Evolutionary conservation across 2,329 filamentous ascomycete genomes (phyloP), one percentile per base, ranked within the genome.

Genomic region (Aspergillus fructus): DNA sequence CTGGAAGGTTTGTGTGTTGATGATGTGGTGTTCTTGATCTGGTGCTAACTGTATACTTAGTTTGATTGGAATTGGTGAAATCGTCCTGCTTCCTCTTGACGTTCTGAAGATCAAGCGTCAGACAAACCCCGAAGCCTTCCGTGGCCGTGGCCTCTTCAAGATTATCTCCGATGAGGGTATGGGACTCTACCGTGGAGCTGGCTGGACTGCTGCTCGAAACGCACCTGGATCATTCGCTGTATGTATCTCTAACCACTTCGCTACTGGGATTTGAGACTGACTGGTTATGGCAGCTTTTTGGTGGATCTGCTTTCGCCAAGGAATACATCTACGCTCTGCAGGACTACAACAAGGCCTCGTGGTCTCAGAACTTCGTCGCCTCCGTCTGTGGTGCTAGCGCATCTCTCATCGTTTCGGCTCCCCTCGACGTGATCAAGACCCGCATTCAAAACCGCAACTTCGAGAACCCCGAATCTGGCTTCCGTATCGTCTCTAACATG

Each of bases 41-140:
- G 30, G 21, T 37, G 27, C 43, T 60, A 27, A 46, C 49, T 40
- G 21, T 24, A 23, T 21, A 11, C 11, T 7, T 62, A 93, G 90
- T 79, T 73, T 99, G 70, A 96, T 99, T 71, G 94, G 94, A 69
- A 96, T 99, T 68, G 94, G 94, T 72, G 94, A 99, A 81, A 96
- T 99, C 64, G 85, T 99, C 58, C 85, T 99, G 30, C 85, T 99
- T 41, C 94, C 94, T 42, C 86, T 99, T 60, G 94, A 99, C 68
- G 93, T 99, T 40, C 85, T 99, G 62, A 99, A 99, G 85, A 99
- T 99, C 81, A 99, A 99, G 85, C 88, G 94, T 70, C 94, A 99
- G 81, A 99, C 94, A 66, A 99, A 99, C 83, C 94, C 94, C 41
- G 94, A 97, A 73, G 93, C 94, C 37, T 99, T 99, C 87, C 87